A percentile compares a stretch with the other conserved stretches of the same genome.
phyloP scores from a whole-genome alignment of 2,329 filamentous ascomycete genomes.

The Colletotrichum melonis region DNA sequence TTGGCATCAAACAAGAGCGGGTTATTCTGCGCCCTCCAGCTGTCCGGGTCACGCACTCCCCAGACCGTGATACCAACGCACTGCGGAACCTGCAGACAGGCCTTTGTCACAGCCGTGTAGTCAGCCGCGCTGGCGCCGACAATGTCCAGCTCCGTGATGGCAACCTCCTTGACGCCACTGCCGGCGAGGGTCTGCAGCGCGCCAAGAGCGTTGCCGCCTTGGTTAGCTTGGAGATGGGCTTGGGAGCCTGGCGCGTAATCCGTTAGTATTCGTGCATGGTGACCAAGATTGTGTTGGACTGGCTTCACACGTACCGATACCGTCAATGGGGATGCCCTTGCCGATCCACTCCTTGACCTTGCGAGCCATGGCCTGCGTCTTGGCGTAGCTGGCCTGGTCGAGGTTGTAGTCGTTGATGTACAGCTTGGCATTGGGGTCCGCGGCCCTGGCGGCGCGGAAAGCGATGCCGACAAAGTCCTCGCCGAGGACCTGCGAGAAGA shows the following conservation, averaged over 20 bases:
- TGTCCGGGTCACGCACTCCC: constrained; percentile 62
- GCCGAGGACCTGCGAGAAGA: constrained; percentile 76
- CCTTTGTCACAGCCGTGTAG: constrained; percentile 68
- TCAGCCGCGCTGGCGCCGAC: constrained; percentile 64
- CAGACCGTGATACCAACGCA: constrained; percentile 77
- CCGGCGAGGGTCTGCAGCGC: constrained; percentile 65
- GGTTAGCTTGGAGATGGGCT: constrained; percentile 61
- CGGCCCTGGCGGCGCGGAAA: constrained; percentile 74
- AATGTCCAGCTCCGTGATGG: constrained; percentile 78
- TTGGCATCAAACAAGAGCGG: constrained; percentile 65
- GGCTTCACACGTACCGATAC: constrained; percentile 55
- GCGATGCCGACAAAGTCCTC: constrained; percentile 78
- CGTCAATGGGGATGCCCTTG: constrained; percentile 72
- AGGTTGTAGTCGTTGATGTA: constrained; percentile 84
- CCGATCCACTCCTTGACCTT: constrained; percentile 74
- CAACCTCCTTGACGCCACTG: constrained; percentile 65
- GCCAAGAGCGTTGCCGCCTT: constrained; percentile 55
- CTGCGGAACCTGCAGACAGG: constrained; percentile 67
- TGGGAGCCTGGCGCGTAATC: constrained; percentile 55
- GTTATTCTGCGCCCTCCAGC: constrained; percentile 61
- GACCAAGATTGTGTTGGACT: not conserved
- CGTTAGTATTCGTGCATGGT: not conserved
- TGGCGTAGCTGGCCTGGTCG: constrained; percentile 68
- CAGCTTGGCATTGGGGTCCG: constrained; percentile 75
- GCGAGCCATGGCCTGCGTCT: constrained; percentile 65